phyloP scores from a whole-genome alignment of 2,329 filamentous ascomycete genomes.

The Tolypocladium paradoxum region DNA sequence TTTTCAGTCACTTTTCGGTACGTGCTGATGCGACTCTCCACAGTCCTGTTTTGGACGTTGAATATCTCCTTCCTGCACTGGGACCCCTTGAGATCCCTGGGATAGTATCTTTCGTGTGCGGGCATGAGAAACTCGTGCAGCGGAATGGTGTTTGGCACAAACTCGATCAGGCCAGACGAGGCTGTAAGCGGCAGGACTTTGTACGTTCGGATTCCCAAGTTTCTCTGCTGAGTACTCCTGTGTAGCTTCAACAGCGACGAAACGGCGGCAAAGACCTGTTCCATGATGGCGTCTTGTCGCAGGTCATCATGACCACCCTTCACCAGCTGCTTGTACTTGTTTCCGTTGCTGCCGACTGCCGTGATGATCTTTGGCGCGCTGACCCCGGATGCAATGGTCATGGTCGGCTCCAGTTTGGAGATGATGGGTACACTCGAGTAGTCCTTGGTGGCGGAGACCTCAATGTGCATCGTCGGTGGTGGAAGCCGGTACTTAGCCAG shows the following conservation, averaged over 20 bases:
- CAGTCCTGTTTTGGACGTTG: constrained; percentile 57
- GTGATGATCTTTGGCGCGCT: constrained; percentile 93
- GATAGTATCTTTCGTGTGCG: constrained; percentile 78
- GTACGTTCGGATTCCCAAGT: constrained; percentile 87
- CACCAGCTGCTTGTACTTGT: constrained; percentile 77
- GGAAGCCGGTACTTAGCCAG: constrained; percentile 62
- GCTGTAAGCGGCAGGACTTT: constrained; percentile 86
- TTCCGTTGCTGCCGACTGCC: constrained; percentile 65
- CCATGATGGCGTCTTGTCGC: constrained; percentile 96
- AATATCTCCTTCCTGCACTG: constrained; percentile 72
- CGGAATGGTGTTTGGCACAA: constrained; percentile 86
- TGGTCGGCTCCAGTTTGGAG: constrained; percentile 57
- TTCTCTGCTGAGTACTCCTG: constrained; percentile 75
- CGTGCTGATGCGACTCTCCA: constrained; percentile 59
- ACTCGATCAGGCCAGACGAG: constrained; percentile 87
- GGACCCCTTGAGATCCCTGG: constrained; percentile 66
- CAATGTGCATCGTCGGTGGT: constrained; percentile 79
- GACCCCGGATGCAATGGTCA: constrained; percentile 80
- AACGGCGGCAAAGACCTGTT: constrained; percentile 95
- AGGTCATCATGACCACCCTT: constrained; percentile 95
- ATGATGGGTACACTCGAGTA: constrained; percentile 73
- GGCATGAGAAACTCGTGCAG: constrained; percentile 88
- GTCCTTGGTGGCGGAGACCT: constrained; percentile 59
- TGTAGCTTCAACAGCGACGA: constrained; percentile 82
- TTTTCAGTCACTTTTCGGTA: constrained; percentile 70